Base-by-base conservation (phyloP, 2,329 filamentous ascomycete species). In the Tolypocladium paradoxum region DNA sequence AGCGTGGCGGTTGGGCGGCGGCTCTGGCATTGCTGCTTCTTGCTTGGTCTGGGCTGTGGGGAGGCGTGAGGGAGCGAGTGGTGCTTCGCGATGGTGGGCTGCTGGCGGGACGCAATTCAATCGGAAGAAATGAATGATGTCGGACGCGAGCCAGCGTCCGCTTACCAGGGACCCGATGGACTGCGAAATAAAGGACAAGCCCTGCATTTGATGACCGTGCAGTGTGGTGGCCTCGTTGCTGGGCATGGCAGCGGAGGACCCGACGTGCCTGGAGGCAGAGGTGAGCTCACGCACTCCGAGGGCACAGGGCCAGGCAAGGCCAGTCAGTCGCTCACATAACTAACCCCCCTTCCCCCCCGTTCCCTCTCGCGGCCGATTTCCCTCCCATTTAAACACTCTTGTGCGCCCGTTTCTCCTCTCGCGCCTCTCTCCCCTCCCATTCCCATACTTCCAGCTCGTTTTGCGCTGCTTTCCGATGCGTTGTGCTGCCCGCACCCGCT, bases 341-440 rank as follows among this genome's bases (percentile, higher is more conserved):
- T 68, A 63, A 54, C 62, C 65, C 64, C 63, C 64, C 63, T 62
- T 63, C 61, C 65, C 67, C 65, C 65, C 61, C 64, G 53, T 63
- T 61, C 58, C 50, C 53, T 64, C 56, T 62, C 58, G 54, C 58
- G 58, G 56, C 61, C 61, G 58, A 55, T 58, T 60, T 64, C 33
- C 60, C 54, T 58, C 59, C 56, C 54, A 56, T 61, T 64, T 62
- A 55, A 49, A 57, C 55, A 49, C 38, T 31, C n/a, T 45, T 40
- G 48, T 35, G 18, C 36, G 45, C 36, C 38, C 35, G 20, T 45
- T 58, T 43, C 53, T 53, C 58, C 50, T 27, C 52, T 52, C 46
- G 20, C 48, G 38, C 40, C 47, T 37, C 52, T 49, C 20, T 31
- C 53, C 55, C 46, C 24, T 47, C 49, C 51, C 53, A 18, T 34